phyloP scores from a whole-genome alignment of 805 yeast species.

The Metschnikowia borealis region DNA sequence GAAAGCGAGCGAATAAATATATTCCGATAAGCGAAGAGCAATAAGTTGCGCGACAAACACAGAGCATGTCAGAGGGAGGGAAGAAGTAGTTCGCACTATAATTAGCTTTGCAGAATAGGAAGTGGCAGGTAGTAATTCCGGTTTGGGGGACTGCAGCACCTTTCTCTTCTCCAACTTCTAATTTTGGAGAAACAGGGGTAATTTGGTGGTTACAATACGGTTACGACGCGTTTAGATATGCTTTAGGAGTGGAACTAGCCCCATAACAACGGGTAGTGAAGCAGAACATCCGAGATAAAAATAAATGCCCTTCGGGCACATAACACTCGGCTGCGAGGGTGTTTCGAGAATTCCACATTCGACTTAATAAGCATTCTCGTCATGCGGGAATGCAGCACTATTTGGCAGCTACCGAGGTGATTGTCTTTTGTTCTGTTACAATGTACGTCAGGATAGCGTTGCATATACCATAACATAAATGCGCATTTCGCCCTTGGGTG shows the following conservation, averaged over 20 bases:
- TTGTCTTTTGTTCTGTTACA: not conserved
- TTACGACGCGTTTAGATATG: not conserved
- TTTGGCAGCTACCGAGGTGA: not conserved
- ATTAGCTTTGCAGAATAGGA: not conserved
- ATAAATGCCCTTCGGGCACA: not conserved
- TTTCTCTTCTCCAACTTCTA: not conserved
- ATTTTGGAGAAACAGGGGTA: not conserved
- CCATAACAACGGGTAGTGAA: not conserved
- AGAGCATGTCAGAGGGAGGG: not conserved
- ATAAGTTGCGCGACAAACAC: slow-evolving; percentile 3
- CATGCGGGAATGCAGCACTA: not conserved
- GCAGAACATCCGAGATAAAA: not conserved
- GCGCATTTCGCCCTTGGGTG: not conserved
- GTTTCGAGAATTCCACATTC: not conserved
- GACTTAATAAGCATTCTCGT: not conserved
- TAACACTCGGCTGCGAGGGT: not conserved
- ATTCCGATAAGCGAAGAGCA: slow-evolving; percentile 3
- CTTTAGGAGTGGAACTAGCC: not conserved
- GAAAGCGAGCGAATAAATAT: slow-evolving; percentile 1
- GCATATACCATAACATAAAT: not conserved
- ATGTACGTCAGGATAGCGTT: not conserved
- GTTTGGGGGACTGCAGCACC: not conserved
- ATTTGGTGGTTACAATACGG: not conserved
- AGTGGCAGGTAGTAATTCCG: not conserved
- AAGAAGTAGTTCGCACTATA: slow-evolving; percentile 1